Percentiles rank a stretch among this genome's conserved stretches.
These are phyloP conservation scores for Centrapalus pauciflorus DNA, from an alignment of 129 eudicot genomes.

Conservation along the genomic window DNA sequence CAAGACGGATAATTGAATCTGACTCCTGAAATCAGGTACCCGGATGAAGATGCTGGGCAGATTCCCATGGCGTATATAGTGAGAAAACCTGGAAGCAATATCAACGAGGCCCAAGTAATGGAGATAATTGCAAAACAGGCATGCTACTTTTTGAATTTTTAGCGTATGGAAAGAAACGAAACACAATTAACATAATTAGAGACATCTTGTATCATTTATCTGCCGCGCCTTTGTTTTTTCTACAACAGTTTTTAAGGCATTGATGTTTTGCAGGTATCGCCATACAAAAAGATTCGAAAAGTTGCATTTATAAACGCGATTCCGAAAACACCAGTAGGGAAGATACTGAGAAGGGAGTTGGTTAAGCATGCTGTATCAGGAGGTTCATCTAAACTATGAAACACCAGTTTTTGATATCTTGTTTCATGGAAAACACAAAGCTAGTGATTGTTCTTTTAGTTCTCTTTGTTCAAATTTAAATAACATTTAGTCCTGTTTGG, in stretches of 20 bases:
- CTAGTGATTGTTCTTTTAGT: too few relatives aligned
- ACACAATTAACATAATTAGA: neutral
- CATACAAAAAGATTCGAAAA: conserved; percentile 83
- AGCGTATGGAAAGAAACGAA: too few relatives aligned
- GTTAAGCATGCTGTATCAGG: conserved; percentile 55
- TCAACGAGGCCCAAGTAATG: conserved; percentile 60
- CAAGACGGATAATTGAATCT: neutral
- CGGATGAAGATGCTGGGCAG: conserved; percentile 86
- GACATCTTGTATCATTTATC: neutral
- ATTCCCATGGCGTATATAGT: conserved; percentile 92
- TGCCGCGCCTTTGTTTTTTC: neutral
- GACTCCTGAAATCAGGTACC: conserved; percentile 52
- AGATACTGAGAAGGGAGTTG: conserved; percentile 81
- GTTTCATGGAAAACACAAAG: conserved; percentile 3
- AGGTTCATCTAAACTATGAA: conserved; percentile 58
- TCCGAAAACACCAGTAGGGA: conserved; percentile 82
- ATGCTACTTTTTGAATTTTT: conserved; percentile 6
- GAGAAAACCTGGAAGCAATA: conserved; percentile 67
- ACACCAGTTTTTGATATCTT: neutral
- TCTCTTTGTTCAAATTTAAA: too few relatives aligned
- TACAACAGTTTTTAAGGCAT: neutral
- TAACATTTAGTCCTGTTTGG: too few relatives aligned
- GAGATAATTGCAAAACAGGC: conserved; percentile 86
- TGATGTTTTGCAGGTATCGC: conserved; percentile 62
- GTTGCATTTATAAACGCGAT: conserved; percentile 63